Conservation (phyloP, 768 basidiomycete genomes). For the Suillus decipiens region DNA sequence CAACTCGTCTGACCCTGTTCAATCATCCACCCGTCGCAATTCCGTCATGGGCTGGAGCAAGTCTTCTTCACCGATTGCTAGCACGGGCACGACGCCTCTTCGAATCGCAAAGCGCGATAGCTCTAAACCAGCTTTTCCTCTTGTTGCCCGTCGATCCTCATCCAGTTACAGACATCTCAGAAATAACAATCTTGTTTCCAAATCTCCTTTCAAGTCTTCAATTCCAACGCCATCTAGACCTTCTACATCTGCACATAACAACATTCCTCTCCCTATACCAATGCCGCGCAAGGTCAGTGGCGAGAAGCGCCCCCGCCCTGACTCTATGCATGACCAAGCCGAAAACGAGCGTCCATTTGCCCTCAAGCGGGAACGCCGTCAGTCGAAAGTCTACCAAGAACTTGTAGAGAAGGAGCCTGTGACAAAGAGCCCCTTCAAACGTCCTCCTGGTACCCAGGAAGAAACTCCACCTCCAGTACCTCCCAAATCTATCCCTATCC, state of each 20-base stretch:
- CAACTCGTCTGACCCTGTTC: slow-evolving; percentile 64
- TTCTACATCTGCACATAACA: slow-evolving; percentile 17
- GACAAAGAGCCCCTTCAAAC: slow-evolving; percentile 79
- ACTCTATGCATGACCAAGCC: slow-evolving; percentile 69
- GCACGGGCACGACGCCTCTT: slow-evolving; percentile 55
- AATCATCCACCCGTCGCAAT: slow-evolving; percentile 61
- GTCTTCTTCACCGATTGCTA: slow-evolving; percentile 34
- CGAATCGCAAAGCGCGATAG: slow-evolving; percentile 53
- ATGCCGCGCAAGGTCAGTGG: slow-evolving; percentile 59
- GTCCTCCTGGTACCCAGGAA: slow-evolving; percentile 27
- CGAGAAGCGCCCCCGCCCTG: slow-evolving; percentile 75
- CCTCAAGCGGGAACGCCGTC: slow-evolving; percentile 69
- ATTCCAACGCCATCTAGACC: slow-evolving; percentile 48
- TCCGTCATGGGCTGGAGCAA: slow-evolving; percentile 52
- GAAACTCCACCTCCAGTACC: slow-evolving; percentile 32
- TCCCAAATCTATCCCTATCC: slow-evolving; percentile 32
- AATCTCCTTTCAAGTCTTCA: slow-evolving; percentile 82
- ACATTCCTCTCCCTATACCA: slow-evolving; percentile 16
- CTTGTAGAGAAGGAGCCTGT: slow-evolving; percentile 78
- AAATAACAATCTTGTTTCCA: slow-evolving; percentile 78
- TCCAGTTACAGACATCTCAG: slow-evolving; percentile 80
- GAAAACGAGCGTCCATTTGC: slow-evolving; percentile 74
- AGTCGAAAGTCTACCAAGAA: slow-evolving; percentile 73
- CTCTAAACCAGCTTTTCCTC: slow-evolving; percentile 40
- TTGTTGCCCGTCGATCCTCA: slow-evolving; percentile 70